These are phyloP conservation scores for Lachnellula arida DNA, from an alignment of 2,329 filamentous ascomycete genomes.

Conservation along the genomic window DNA sequence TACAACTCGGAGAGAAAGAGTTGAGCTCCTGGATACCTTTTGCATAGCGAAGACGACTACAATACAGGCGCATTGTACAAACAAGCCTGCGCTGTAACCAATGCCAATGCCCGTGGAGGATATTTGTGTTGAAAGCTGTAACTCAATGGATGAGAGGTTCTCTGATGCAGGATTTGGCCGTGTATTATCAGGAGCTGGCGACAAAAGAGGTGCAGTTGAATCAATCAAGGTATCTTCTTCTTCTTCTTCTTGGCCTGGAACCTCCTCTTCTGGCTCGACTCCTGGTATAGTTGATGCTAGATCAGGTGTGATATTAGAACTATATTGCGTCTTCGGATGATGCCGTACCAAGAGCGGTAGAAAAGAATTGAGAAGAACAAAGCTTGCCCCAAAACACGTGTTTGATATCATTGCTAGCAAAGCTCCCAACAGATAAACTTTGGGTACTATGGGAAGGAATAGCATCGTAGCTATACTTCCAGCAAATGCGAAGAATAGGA, in stretches of 20 bases:
- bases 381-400: conserved; percentile 90
- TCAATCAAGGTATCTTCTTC: conserved; percentile 29
- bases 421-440: conserved; percentile 74
- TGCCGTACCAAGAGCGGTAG: conserved; percentile 85
- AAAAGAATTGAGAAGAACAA: conserved; percentile 93
- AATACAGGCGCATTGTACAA: conserved; percentile 79
- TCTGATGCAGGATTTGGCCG: conserved; percentile 36
- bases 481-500: conserved; percentile 77
- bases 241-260: conserved; percentile 8
- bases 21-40: conserved; percentile 55
- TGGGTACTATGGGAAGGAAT: conserved; percentile 73
- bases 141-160: conserved; percentile 58
- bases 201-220: conserved; percentile 46
- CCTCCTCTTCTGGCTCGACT: conserved; percentile 14
- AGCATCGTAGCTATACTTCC: conserved; percentile 83
- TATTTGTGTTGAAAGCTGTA: conserved; percentile 82
- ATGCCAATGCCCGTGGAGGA: conserved; percentile 92
- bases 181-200: conserved; percentile 14
- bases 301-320: conserved; percentile 23
- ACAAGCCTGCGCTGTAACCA: conserved; percentile 81
- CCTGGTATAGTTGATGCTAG: conserved; percentile 18
- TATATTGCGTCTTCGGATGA: conserved; percentile 48
- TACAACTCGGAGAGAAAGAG: conserved; percentile 80
- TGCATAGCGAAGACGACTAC: conserved; percentile 63
- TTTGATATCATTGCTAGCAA: conserved; percentile 86